Evolutionary conservation across 306 rosid species (phyloP).

Genomic region (Phaseolus lunatus): DNA sequence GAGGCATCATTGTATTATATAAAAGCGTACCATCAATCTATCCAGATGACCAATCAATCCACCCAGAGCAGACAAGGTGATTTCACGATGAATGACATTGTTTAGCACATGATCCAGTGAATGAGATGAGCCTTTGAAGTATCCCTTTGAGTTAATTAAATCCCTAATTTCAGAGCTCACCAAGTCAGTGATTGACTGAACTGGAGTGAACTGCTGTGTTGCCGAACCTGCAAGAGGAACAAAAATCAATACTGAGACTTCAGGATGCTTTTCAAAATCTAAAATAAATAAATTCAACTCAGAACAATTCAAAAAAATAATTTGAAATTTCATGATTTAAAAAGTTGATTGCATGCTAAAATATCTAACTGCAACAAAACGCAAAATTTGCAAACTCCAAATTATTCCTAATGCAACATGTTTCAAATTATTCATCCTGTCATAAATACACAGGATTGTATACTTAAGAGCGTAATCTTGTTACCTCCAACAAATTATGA

Average conservation of each 20-base stretch:
- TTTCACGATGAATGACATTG: conserved; percentile 61
- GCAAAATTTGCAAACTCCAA: conserved; percentile 25
- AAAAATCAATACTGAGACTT: conserved; percentile 37
- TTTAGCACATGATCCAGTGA: conserved; percentile 64
- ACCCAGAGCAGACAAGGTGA: conserved; percentile 73
- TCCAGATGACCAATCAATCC: conserved; percentile 82
- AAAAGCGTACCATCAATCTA: conserved; percentile 79
- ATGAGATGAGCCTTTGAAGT: conserved; percentile 75
- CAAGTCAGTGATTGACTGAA: conserved; percentile 61
- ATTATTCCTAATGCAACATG: conserved; percentile 5
- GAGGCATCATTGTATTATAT: conserved; percentile 35
- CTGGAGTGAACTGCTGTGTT: conserved; percentile 67
- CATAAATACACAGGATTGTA: conserved; percentile 8
- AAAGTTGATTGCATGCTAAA: conserved; percentile 28
- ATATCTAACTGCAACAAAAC: conserved; percentile 21
- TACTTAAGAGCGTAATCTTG: neutral
- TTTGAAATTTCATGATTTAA: conserved; percentile 4
- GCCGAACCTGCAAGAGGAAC: conserved; percentile 65
- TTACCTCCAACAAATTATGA: neutral
- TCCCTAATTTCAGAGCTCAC: conserved; percentile 66
- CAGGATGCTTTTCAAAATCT: conserved; percentile 11
- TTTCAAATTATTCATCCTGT: conserved; percentile 24
- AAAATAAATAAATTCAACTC: conserved; percentile 17
- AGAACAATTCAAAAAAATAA: neutral
- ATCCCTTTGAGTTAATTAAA: conserved; percentile 67